Base-by-base conservation (phyloP, 306 rosid genomes). In the Adenanthera pavonina region DNA sequence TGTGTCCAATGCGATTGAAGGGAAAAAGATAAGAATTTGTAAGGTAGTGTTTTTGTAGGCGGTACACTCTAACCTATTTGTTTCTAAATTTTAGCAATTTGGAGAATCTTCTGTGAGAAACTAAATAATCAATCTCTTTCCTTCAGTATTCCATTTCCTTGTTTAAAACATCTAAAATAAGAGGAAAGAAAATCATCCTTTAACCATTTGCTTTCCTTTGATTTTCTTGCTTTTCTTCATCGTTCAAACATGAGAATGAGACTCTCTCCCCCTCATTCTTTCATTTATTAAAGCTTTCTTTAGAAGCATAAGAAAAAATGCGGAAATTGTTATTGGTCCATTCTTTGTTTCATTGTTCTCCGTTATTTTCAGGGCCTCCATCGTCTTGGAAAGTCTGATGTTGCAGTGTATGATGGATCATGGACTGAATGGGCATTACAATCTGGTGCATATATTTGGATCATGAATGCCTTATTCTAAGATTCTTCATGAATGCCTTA, bases 371-470 rank as follows among this genome's bases (percentile, higher is more conserved):
- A 94, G 98, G 98, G 98, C 62, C 97, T 96, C 66, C 94, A 92
- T 82, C 92, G 98, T 19, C 94, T 96, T 62, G 98, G 97, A 36
- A 91, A 88, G 76, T 35, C 72, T 16, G 95, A 94, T 70, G 93
- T 89, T 74, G 83, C 90, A 8, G 92, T 96, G 71, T 96, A 96
- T 75, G 99, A 96, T 84, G 99, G 99, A 73, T 92, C 99, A 20
- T 96, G 99, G 99, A 91, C 97, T 3, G 99, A 96, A 86, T 96
- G 99, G 99, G 99, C 97, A 69, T 87, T 86, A 6, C 86, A 91
- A 0, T 14, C 95, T 5, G 95, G 94, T 38, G 92, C 97, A 35
- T n/a, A n/a, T n/a, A n/a, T n/a, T n/a, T n/a, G n/a, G n/a, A n/a
- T n/a, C 74, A 68, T 68, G 73, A 68, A 67, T 41, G 30, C 20